These are phyloP conservation scores for Dactylis glomerata DNA, from an alignment of 176 grass and related monocot genomes.

Conservation along the genomic window DNA sequence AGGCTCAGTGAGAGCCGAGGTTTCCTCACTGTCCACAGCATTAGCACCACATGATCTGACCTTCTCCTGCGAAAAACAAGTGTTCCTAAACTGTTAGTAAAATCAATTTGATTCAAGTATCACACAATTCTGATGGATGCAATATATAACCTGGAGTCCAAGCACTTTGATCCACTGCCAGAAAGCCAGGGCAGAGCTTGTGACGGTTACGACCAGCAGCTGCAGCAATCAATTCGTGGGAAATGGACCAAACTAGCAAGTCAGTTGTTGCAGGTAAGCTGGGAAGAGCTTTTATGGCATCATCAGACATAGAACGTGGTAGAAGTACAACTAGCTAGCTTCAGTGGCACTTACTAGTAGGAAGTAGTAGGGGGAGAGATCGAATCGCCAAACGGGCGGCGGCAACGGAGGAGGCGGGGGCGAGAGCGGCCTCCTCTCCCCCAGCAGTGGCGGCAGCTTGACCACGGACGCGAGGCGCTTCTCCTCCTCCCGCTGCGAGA, in stretches of 20 bases:
- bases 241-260: conserved; percentile 34
- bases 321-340: background rate
- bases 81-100: background rate
- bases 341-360: conserved; percentile 53
- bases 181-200: conserved; percentile 52
- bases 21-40: conserved; percentile 12
- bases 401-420: conserved; percentile 9
- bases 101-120: background rate
- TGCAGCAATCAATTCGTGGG: conserved; percentile 31
- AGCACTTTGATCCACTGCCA: conserved; percentile 73
- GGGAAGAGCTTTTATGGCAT: conserved; percentile 20
- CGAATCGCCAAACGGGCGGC: conserved; percentile 38
- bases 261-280: conserved; percentile 3
- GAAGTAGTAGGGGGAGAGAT: conserved; percentile 66
- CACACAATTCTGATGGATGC: conserved; percentile 7
- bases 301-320: background rate
- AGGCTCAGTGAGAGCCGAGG: conserved; percentile 14
- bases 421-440: conserved; percentile 38
- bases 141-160: conserved; percentile 56
- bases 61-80: conserved; percentile 47
- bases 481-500: conserved; percentile 46
- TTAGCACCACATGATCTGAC: conserved; percentile 42
- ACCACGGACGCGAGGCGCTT: conserved; percentile 42
- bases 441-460: conserved; percentile 37
- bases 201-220: conserved; percentile 54